phyloP scores from a whole-genome alignment of 1,139 yeast species.

The Hanseniaspora uvarum region DNA sequence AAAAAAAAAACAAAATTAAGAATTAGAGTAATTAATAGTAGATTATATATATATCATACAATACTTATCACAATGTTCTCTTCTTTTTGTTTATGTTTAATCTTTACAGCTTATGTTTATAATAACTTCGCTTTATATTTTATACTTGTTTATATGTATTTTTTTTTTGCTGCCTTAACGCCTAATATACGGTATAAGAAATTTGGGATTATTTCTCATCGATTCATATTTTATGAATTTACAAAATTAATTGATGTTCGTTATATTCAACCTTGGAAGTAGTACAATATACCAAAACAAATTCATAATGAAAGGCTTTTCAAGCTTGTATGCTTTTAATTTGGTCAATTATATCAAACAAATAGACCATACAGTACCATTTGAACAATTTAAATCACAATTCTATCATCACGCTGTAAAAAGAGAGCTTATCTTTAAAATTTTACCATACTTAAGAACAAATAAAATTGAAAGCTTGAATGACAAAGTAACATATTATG shows the following conservation, averaged over 20 bases:
- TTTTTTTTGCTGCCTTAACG: background rate
- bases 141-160: background rate
- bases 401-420: slow-evolving; percentile 53
- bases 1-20: background rate
- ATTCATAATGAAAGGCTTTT: background rate
- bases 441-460: slow-evolving; percentile 30
- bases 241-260: no score
- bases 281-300: no score
- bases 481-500: slow-evolving; percentile 15
- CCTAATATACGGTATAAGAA: background rate
- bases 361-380: slow-evolving; percentile 26
- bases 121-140: background rate
- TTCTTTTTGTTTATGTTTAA: no score
- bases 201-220: background rate
- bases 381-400: slow-evolving; percentile 33
- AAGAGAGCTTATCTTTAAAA: slow-evolving; percentile 33
- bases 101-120: no score
- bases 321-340: background rate
- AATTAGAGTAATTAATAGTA: background rate
- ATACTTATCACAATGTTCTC: no score
- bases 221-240: no score
- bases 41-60: background rate
- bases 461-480: background rate
- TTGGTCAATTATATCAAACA: slow-evolving; percentile 5
- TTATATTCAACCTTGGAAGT: no score